Base-by-base conservation (phyloP, 2,329 filamentous ascomycete species). In the Cadophora sp. region DNA sequence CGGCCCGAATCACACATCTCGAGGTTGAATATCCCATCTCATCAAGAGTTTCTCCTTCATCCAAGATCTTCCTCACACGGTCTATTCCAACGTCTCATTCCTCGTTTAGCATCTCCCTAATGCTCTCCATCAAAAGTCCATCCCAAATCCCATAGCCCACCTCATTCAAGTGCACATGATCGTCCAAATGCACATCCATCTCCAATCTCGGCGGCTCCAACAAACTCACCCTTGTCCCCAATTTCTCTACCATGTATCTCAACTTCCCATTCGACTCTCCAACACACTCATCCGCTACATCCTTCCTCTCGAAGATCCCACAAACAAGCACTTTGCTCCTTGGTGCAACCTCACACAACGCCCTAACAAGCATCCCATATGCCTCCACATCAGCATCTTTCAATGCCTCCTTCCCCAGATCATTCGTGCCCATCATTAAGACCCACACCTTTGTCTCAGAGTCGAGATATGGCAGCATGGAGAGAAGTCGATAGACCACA, bases 111-210 rank as follows among this genome's bases (percentile, higher is more conserved):
- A 48, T 48, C 19, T 48, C 43, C 19, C 9, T 22, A n/a, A 22
- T 48, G 6, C 43, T 48, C 4, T 22, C 2, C 7, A 48, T 5
- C n/a, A 68, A 24, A 14, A 61, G 31, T 40, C 53, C 34, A 37
- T 71, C 60, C 69, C 69, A 71, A n/a, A 71, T 55, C 19, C 46
- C 19, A 58, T 71, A 71, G 4, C 69, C 69, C 40, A 58, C 62
- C 62, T 69, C 46, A 61, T 70, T 68, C 31, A 70, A 56, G 61
- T 71, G 69, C 14, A 70, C 68, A 62, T 71, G 68, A 67, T 71
- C 69, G 11, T 53, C 68, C 43, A 65, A 62, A 27, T 63, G 43
- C 11, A 50, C 29, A 9, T 64, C 56, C 29, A 12, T 56, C n/a
- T 51, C 24, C 4, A 46, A 34, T 8, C n/a, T 24, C 11, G 69